These are phyloP conservation scores for Daldinia sp. DNA, from an alignment of 2,329 filamentous ascomycete genomes.

Conservation along the genomic window DNA sequence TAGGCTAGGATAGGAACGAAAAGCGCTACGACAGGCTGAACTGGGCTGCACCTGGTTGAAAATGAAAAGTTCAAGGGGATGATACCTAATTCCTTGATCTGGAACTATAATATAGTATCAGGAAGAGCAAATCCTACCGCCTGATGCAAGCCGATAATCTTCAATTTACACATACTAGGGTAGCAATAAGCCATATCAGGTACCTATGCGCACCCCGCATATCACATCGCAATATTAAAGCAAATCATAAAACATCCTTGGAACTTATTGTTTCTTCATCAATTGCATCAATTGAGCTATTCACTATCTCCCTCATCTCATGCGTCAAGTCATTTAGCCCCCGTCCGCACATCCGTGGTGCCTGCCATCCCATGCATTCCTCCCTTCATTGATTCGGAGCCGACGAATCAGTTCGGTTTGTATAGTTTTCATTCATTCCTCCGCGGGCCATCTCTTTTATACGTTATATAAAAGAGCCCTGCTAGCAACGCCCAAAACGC, in stretches of 20 bases:
- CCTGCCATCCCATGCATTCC: slow-evolving; percentile 7
- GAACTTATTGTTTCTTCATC: slow-evolving; percentile 29
- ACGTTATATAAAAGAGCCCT: background rate
- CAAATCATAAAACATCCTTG: background rate
- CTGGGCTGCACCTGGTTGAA: no score
- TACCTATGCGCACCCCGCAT: background rate
- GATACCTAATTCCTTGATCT: no score
- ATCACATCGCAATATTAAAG: background rate
- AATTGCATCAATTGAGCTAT: slow-evolving; percentile 29
- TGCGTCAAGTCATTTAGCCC: slow-evolving; percentile 31
- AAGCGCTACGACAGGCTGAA: no score
- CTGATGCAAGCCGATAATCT: background rate
- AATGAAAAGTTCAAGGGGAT: no score
- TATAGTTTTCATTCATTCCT: slow-evolving; percentile 12
- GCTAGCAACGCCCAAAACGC: slow-evolving; percentile 26
- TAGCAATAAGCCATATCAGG: background rate
- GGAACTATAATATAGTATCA: no score
- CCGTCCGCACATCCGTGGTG: no score
- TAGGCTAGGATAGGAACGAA: no score
- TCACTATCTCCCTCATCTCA: slow-evolving; percentile 27
- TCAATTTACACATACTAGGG: background rate
- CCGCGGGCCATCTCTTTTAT: background rate
- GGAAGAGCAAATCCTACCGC: background rate
- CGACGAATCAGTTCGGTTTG: no score
- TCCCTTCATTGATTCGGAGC: slow-evolving; percentile 1